Evolutionary conservation across 306 rosid species (phyloP).

Genomic region (Gastrolobium villosum): DNA sequence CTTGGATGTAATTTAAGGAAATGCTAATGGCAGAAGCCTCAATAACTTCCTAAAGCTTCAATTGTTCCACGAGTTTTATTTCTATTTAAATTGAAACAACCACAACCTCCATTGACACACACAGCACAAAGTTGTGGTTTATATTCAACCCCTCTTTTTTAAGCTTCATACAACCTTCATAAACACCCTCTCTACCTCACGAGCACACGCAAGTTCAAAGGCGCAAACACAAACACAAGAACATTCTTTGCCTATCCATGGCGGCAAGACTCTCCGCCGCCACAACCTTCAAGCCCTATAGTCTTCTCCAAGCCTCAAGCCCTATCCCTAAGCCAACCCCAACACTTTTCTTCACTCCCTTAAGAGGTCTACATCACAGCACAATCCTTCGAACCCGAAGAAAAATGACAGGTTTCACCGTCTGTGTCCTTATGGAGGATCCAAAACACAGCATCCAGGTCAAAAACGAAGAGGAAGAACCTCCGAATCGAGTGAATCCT

Average conservation of each 20-base stretch:
- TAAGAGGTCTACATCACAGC: constrained; percentile 42
- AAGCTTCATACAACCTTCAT: neutral
- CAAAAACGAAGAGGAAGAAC: constrained; percentile 30
- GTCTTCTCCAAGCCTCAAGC: constrained; percentile 43
- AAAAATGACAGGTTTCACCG: constrained; percentile 51
- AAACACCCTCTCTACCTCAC: neutral
- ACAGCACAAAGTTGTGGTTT: neutral
- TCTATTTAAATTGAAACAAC: neutral
- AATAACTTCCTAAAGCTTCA: neutral
- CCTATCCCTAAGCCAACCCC: constrained; percentile 49
- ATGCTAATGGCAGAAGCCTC: too few species aligned
- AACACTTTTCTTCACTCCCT: constrained; percentile 50
- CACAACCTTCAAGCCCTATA: constrained; percentile 57
- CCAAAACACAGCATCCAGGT: constrained; percentile 54
- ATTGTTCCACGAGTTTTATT: too few species aligned
- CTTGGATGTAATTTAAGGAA: too few species aligned
- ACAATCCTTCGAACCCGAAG: constrained; percentile 43
- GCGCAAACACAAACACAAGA: neutral
- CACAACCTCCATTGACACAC: neutral
- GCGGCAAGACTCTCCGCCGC: constrained; percentile 69
- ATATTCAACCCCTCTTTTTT: neutral
- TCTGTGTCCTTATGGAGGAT: constrained; percentile 73
- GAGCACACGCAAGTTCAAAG: neutral
- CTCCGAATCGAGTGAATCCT: constrained; percentile 9
- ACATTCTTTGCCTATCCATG: constrained; percentile 52